Evolutionary conservation across 768 basidiomycete genomes (phyloP).

Genomic region (Tephrocybe sp.): DNA sequence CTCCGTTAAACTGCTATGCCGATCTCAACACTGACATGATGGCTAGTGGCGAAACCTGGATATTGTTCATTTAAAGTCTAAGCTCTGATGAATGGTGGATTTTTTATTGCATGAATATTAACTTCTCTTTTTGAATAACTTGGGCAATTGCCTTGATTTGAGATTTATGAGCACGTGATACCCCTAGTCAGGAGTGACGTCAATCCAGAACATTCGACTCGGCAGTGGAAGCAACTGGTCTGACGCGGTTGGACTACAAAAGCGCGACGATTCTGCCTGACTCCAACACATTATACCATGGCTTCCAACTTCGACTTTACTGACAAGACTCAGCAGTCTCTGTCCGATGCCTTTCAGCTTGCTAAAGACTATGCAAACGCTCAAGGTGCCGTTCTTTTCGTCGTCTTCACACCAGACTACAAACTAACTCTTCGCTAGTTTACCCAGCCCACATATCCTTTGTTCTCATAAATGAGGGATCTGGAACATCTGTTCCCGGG

Average conservation of each 20-base stretch:
- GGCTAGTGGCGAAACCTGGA: conserved; percentile 18
- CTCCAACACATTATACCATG: conserved; percentile 29
- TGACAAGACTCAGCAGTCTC: conserved; percentile 73
- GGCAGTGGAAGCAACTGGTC: neutral
- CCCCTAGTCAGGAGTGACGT: too few relatives aligned
- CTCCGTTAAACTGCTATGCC: neutral
- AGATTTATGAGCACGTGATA: too few relatives aligned
- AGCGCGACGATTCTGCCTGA: neutral
- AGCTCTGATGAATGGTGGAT: conserved; percentile 5
- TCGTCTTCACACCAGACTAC: conserved; percentile 1
- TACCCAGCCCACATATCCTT: conserved; percentile 83
- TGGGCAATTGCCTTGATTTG: neutral
- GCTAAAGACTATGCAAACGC: conserved; percentile 85
- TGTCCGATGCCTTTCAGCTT: conserved; percentile 72
- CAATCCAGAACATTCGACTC: conserved; percentile 11
- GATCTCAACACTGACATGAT: neutral
- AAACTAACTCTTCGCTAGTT: conserved; percentile 41
- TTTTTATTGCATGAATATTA: neutral
- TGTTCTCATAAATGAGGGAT: conserved; percentile 73
- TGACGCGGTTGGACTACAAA: neutral
- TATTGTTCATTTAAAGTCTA: conserved; percentile 16
- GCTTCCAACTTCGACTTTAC: conserved; percentile 76
- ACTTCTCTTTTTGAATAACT: neutral
- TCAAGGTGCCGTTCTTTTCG: conserved; percentile 51
- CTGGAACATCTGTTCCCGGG: conserved; percentile 33